Base-by-base conservation (phyloP, 2,329 filamentous ascomycete genomes). In the Aspergillus uvarum region DNA sequence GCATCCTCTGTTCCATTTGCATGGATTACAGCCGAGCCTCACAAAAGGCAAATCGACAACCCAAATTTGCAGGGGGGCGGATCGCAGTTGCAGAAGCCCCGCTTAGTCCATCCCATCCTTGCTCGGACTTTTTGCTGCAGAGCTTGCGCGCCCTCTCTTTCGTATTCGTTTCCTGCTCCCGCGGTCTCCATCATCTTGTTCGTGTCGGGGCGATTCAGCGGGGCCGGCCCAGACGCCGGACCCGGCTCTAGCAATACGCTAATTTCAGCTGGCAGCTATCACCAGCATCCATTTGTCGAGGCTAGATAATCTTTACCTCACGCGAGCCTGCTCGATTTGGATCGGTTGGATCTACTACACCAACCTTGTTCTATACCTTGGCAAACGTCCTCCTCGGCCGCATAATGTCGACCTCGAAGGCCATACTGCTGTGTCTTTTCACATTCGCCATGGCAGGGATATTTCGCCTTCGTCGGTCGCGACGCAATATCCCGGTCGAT, bases 401-500 rank as follows among this genome's bases (percentile, higher is more conserved):
- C 26, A 44, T 44, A 16, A 44, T 44, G 38, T n/a, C 38, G 38
- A 19, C 38, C 16, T 16, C 38, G 38, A 44, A n/a, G 38, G 14
- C 16, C 16, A 16, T 14, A 51, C 51, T 54, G 50, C 11, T 42
- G 42, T n/a, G 31, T 29, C n/a, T 35, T 1, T 19, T 38, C 5
- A 52, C 61, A 19, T 60, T 59, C 26, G 51, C 57, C 11, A 74
- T 73, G 72, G 66, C 72, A 7, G 63, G 68, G 11, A 62, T 75
- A 3, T 56, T 73, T 22, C 67, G 72, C 21, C 66, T 74, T 14
- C 64, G 74, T 10, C 70, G 67, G 52, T 70, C 67, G 56, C 71
- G 72, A 58, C 73, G 68, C 38, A 73, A 68, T 31, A 72, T 72
- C 2, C 78, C 77, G 0, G 63, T 67, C 29, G 74, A 80, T 44